Evolutionary conservation across 2,329 filamentous ascomycete genomes (phyloP).

Genomic region (Ceratocystis cubensis): DNA sequence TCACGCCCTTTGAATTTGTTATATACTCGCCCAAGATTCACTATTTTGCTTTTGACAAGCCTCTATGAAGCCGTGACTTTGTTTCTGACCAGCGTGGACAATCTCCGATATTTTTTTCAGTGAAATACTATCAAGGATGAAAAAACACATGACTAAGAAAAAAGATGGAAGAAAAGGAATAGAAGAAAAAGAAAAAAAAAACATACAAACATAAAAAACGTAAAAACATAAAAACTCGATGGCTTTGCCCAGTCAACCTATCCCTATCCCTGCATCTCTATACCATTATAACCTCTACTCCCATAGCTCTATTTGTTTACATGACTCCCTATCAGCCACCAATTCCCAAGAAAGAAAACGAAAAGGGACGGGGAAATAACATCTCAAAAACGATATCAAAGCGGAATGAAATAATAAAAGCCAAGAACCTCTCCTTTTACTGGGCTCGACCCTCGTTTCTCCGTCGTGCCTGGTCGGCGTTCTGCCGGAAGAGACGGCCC

Average conservation of each 20-base stretch:
- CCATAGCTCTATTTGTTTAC: slow-evolving; percentile 2
- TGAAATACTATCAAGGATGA: slow-evolving; percentile 7
- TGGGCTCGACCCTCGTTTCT: background rate
- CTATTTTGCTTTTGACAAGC: background rate
- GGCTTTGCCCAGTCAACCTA: background rate
- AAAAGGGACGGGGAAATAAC: background rate
- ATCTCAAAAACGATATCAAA: background rate
- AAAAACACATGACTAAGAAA: background rate
- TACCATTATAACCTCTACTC: background rate
- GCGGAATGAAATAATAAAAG: background rate
- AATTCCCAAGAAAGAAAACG: background rate
- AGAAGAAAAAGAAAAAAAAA: background rate
- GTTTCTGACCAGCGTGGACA: background rate
- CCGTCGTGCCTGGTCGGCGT: slow-evolving; percentile 15
- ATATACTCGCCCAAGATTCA: background rate
- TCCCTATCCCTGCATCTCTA: background rate
- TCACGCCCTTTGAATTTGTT: background rate
- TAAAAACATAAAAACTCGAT: background rate
- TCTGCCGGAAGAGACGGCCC: slow-evolving; percentile 19
- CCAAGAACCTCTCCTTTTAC: background rate
- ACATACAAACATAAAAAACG: background rate
- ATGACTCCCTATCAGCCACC: background rate
- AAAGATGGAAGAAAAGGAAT: background rate
- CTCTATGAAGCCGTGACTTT: background rate
- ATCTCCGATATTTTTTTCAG: background rate